Conservation (phyloP, 805 yeast species). For the Kodamaea laetipori region DNA sequence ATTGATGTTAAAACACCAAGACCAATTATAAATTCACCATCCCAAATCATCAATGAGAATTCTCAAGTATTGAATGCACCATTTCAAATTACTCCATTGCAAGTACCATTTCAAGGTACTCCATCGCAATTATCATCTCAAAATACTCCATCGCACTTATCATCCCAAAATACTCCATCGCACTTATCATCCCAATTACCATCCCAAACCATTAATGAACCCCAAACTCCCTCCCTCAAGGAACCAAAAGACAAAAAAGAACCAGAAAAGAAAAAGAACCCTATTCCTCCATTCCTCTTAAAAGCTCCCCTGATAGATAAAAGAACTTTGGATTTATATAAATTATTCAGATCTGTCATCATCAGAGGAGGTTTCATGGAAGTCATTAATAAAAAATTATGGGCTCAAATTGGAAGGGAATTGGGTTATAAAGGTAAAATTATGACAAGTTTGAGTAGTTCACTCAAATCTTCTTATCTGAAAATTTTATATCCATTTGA, state of each 20-base stretch:
- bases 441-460: conserved; percentile 69
- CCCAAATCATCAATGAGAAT: conserved; percentile 1
- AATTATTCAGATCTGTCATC: conserved; percentile 57
- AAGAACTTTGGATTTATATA: conserved; percentile 63
- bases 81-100: no score
- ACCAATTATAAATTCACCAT: conserved; percentile 5
- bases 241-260: background rate
- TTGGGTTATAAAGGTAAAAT: conserved; percentile 73
- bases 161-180: no score
- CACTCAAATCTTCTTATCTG: conserved; percentile 61
- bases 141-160: no score
- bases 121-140: no score
- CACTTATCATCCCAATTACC: no score
- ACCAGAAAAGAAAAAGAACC: background rate
- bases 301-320: conserved; percentile 70
- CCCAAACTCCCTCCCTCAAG: background rate
- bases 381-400: conserved; percentile 65
- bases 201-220: no score
- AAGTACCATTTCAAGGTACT: no score
- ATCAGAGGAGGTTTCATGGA: conserved; percentile 65
- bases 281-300: conserved; percentile 25
- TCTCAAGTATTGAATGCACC: no score
- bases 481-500: conserved; percentile 41
- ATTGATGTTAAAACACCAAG: no score
- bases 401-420: conserved; percentile 86